Evolutionary conservation across 192 early-diverging fungal species (phyloP), one percentile per base, ranked within the genome.

Genomic region (Coemansia aciculifera): DNA sequence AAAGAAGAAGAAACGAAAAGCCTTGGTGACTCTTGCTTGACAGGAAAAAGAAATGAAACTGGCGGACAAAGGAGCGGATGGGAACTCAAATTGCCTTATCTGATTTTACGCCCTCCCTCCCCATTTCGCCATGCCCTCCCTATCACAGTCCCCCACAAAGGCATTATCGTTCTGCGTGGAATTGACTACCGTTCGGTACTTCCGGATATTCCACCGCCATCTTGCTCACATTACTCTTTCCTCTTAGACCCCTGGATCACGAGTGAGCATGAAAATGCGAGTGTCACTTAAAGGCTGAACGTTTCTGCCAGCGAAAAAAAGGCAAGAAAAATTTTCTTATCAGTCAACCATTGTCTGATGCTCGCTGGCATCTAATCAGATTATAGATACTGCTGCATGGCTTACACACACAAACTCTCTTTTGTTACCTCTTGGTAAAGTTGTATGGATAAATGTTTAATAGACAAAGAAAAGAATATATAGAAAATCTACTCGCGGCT

Each of bases 401-500:
- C 46, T 49, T 49, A 8, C 46, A 21, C 9, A 21, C 34, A 36
- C 34, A 19, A 23, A 10, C 46, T 49, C 46, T 21, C 8, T 10
- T 3, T 49, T 3, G 23, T 23, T 21, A 49, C 46, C 21, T 40
- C 48, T 63, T 29, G 6, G 54, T n/a, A 42, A 15, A 42, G 4
- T 15, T 13, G 39, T 34, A 24, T 43, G 23, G 29, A 43, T 31
- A 54, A 61, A 21, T 15, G 3, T 51, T 38, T 43, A 21, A 31
- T 57, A n/a, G 29, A 36, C 31, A 66, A 23, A n/a, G 5, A 49
- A 43, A 44, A 64, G 5, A 36, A 19, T 19, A 17, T 27, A 67
- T 49, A 43, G 23, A 44, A 38, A 63, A 12, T 56, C 85, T 90
- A 98, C 82, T 98, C 96, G 79, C 94, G 86, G 54, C 86, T 86